Evolutionary conservation across 2,329 filamentous ascomycete species (phyloP).

Genomic region (Talaromyces sp.): DNA sequence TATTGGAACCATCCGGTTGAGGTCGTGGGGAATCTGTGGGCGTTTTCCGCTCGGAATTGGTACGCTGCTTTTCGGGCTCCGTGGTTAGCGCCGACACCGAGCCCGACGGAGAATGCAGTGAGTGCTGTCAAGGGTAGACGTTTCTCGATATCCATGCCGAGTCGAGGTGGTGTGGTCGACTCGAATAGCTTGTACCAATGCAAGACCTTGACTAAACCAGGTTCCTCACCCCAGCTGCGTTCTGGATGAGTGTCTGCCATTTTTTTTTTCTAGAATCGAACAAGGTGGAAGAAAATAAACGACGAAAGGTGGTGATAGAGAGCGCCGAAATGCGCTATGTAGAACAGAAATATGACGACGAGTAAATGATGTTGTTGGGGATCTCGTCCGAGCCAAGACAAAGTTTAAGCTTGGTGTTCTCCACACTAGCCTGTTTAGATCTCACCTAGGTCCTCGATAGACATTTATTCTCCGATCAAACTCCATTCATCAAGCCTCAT

Average conservation of each 20-base stretch:
- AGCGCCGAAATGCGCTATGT: not conserved
- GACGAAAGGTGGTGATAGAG: not conserved
- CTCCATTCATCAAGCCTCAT: not conserved
- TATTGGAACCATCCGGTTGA: constrained; percentile 96
- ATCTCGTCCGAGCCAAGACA: not conserved
- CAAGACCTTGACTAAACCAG: constrained; percentile 28
- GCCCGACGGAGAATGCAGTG: constrained; percentile 65
- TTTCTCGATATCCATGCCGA: constrained; percentile 61
- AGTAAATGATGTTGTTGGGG: not conserved
- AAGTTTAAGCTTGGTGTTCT: constrained; percentile 2
- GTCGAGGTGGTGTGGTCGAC: constrained; percentile 39
- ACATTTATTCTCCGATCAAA: not conserved
- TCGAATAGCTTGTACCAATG: constrained; percentile 39
- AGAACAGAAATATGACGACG: not conserved
- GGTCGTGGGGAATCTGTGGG: constrained; percentile 81
- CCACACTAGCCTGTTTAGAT: not conserved
- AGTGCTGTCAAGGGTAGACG: constrained; percentile 65
- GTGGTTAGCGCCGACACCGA: constrained; percentile 66
- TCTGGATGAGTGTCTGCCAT: constrained; percentile 15
- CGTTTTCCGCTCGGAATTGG: constrained; percentile 91
- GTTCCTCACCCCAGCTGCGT: constrained; percentile 21
- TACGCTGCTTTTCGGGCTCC: constrained; percentile 72
- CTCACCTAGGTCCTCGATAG: not conserved
- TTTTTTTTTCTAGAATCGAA: not conserved
- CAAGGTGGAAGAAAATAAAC: not conserved